Evolutionary conservation across 148 eudicot species (phyloP).

Genomic region (Agrostemma githago): DNA sequence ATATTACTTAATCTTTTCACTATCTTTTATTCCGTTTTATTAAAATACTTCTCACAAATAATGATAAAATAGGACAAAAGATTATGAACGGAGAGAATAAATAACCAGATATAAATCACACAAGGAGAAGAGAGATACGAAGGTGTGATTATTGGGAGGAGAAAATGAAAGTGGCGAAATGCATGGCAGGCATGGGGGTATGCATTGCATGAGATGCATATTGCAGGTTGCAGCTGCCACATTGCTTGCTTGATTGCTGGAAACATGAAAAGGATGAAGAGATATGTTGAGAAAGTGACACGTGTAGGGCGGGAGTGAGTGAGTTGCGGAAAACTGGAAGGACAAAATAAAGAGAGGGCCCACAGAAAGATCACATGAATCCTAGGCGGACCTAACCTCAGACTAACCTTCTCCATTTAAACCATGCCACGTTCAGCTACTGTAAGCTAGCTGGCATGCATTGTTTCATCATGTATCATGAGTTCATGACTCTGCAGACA

Average conservation of each 20-base stretch:
- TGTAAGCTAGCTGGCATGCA: constrained; percentile 14
- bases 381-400: constrained; percentile 28
- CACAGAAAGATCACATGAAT: constrained; percentile 24
- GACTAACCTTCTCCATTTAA: constrained; percentile 13
- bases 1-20: no score
- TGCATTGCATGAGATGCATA: constrained; percentile 1
- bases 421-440: constrained; percentile 1
- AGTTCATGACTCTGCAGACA: neutral
- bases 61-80: no score
- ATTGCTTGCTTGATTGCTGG: neutral
- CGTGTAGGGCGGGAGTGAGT: constrained; percentile 15
- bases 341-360: constrained; percentile 13
- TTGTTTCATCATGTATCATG: neutral
- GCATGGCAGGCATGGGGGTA: no score
- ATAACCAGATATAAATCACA: no score
- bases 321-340: constrained; percentile 6
- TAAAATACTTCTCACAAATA: no score
- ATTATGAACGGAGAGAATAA: no score
- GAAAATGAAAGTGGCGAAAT: no score
- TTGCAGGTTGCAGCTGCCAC: constrained; percentile 12
- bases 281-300: constrained; percentile 7
- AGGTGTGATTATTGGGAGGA: no score
- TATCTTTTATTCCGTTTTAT: no score
- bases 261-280: neutral
- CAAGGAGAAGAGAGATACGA: no score